Base-by-base conservation (phyloP, 2,329 filamentous ascomycete species). In the Hypoxylon sp. region DNA sequence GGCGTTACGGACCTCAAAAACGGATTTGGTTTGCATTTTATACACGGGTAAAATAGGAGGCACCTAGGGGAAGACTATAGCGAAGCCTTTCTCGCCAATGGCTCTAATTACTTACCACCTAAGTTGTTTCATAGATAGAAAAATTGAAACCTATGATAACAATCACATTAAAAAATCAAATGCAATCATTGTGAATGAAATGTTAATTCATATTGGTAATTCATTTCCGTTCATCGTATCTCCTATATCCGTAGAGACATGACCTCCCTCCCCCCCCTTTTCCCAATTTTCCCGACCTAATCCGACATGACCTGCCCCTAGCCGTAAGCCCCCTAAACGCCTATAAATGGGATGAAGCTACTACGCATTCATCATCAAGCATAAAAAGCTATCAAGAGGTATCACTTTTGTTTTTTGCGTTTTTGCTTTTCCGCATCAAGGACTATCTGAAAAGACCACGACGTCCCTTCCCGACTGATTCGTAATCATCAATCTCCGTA, bases 401-500 rank as follows among this genome's bases (percentile, higher is more conserved):
- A 60, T 60, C 57, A 60, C 51, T 53, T 43, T 52, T 26, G 19
- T 48, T 56, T 55, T 52, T 55, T 41, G 26, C 21, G 5, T 25
- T 25, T 25, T 25, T 25, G 6, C 9, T 48, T 55, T 43, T 51
- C 50, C 48, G 32, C 25, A 26, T 41, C 48, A 25, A 43, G 36
- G 52, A 55, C 55, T 59, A 59, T 56, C 36, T 55, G 41, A 48
- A 46, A 17, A 43, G 31, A 21, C 20, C 44, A 36, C 35, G 40
- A 35, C 34, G 23, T 40, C 50, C 51, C 16, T n/a, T n/a, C n/a
- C n/a, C n/a, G 19, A 44, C 32, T 16, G 25, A 27, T 38, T 21
- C 17, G 16, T 23, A 37, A 25, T 25, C 42, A 15, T 44, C 17
- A 31, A 15, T 37, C 29, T 29, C 34, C 31, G 26, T 34, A 19